Evolutionary conservation across 768 basidiomycete genomes (phyloP).

Genomic region (Pleurotus sapidus): DNA sequence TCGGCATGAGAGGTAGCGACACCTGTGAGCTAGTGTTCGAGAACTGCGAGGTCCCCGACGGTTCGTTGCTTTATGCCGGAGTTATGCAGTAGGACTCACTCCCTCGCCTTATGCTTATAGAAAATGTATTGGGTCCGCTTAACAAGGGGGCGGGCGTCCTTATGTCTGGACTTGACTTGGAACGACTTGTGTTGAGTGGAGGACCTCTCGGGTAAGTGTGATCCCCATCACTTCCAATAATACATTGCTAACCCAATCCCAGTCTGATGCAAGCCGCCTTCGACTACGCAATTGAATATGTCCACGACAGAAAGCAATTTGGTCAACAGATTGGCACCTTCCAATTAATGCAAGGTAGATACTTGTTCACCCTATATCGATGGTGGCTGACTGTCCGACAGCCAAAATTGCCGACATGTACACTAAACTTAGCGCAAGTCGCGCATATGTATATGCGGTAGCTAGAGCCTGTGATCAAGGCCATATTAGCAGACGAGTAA

Average conservation of each 20-base stretch:
- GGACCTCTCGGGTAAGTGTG: constrained; percentile 78
- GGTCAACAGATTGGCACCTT: constrained; percentile 85
- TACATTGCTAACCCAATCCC: background rate
- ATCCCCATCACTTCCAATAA: background rate
- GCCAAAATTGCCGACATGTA: constrained; percentile 93
- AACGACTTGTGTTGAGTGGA: constrained; percentile 87
- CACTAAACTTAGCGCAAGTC: constrained; percentile 83
- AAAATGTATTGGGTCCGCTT: constrained; percentile 80
- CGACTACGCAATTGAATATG: constrained; percentile 82
- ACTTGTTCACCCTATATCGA: background rate
- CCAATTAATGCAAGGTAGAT: constrained; percentile 90
- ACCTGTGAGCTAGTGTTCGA: constrained; percentile 94
- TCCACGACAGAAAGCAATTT: constrained; percentile 94
- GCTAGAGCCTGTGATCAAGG: constrained; percentile 85
- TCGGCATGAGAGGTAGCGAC: constrained; percentile 95
- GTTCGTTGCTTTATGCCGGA: constrained; percentile 33
- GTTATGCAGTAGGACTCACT: constrained; percentile 5
- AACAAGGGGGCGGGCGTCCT: constrained; percentile 82
- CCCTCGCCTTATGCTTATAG: constrained; percentile 34
- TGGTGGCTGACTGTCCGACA: constrained; percentile 20
- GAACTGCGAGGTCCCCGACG: constrained; percentile 84
- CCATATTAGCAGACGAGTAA: constrained; percentile 71
- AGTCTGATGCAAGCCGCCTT: constrained; percentile 94
- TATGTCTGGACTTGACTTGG: constrained; percentile 93
- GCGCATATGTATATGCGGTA: constrained; percentile 92